Evolutionary conservation across 1,284 basidiomycete species (phyloP).

Genomic region (Naganishia albida): DNA sequence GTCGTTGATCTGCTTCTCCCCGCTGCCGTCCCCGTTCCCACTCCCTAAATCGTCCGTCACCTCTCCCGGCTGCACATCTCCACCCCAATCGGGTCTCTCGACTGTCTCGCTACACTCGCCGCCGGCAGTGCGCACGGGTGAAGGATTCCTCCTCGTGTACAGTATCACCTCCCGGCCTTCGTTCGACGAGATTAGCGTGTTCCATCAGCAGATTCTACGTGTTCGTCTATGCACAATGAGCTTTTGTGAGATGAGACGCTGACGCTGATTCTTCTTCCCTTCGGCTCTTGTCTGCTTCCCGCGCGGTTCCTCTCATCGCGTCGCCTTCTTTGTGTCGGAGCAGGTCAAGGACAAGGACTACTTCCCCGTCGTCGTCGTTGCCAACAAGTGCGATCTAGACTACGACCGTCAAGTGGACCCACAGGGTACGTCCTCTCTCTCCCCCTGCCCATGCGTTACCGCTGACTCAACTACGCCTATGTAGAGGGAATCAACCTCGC

Average conservation of each 20-base stretch:
- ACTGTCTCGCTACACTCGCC: constrained; percentile 3
- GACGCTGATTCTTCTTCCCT: neutral
- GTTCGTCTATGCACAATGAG: constrained; percentile 40
- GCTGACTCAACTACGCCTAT: constrained; percentile 12
- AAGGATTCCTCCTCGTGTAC: constrained; percentile 98
- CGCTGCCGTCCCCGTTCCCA: constrained; percentile 2
- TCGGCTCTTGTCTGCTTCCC: too few species aligned
- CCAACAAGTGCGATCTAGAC: constrained; percentile 98
- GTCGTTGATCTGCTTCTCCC: too few species aligned
- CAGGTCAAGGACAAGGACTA: constrained; percentile 91
- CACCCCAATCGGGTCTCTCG: too few species aligned
- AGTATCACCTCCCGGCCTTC: constrained; percentile 97
- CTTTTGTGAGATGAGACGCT: too few species aligned
- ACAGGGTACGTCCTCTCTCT: constrained; percentile 66
- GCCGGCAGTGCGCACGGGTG: constrained; percentile 74
- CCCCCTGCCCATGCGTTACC: neutral
- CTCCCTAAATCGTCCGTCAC: too few species aligned
- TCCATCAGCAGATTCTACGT: constrained; percentile 95
- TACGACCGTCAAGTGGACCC: constrained; percentile 96
- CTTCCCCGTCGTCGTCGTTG: constrained; percentile 96
- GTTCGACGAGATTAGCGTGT: constrained; percentile 95
- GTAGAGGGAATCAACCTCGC: constrained; percentile 96
- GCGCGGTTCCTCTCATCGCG: too few species aligned
- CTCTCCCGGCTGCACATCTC: neutral
- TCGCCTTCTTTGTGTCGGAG: neutral